These are phyloP conservation scores for Hibiscus syriacus DNA, from an alignment of 345 rosid genomes.

Conservation along the genomic window DNA sequence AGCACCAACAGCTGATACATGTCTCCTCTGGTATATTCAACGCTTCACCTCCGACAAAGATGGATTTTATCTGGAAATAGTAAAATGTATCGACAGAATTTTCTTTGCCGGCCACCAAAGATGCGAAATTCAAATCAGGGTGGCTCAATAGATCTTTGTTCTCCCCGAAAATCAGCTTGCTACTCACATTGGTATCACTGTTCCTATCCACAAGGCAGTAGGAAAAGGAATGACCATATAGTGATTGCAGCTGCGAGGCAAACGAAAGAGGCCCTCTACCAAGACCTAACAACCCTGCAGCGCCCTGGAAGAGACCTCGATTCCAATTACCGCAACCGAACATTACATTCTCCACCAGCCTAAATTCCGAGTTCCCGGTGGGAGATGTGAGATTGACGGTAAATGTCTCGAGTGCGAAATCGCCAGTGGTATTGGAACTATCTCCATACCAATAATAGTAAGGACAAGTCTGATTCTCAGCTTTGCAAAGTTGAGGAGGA, in stretches of 20 bases:
- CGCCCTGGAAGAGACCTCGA: conserved; percentile 72
- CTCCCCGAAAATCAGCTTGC: conserved; percentile 85
- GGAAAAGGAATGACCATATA: conserved; percentile 72
- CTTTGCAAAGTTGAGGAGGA: conserved; percentile 51
- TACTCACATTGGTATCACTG: conserved; percentile 55
- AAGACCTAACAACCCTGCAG: conserved; percentile 76
- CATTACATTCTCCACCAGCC: conserved; percentile 57
- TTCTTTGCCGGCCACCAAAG: conserved; percentile 47
- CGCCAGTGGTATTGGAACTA: conserved; percentile 83
- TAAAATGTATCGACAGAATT: conserved; percentile 64
- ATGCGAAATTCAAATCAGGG: conserved; percentile 62
- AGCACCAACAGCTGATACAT: conserved; percentile 56
- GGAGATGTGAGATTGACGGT: conserved; percentile 55
- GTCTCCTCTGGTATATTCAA: conserved; percentile 59
- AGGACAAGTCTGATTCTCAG: conserved; percentile 68
- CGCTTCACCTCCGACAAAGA: conserved; percentile 55
- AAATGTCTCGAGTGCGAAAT: conserved; percentile 71
- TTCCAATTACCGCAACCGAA: conserved; percentile 98
- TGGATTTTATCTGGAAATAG: conserved; percentile 63
- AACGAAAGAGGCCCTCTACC: conserved; percentile 91
- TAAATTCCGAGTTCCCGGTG: conserved; percentile 39
- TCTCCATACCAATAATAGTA: conserved; percentile 86
- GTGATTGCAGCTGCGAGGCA: conserved; percentile 75
- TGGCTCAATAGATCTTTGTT: conserved; percentile 48
- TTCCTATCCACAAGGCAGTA: conserved; percentile 78